These are phyloP conservation scores for Eucalyptus guilfoylei DNA, from an alignment of 345 rosid species.

Conservation along the genomic window DNA sequence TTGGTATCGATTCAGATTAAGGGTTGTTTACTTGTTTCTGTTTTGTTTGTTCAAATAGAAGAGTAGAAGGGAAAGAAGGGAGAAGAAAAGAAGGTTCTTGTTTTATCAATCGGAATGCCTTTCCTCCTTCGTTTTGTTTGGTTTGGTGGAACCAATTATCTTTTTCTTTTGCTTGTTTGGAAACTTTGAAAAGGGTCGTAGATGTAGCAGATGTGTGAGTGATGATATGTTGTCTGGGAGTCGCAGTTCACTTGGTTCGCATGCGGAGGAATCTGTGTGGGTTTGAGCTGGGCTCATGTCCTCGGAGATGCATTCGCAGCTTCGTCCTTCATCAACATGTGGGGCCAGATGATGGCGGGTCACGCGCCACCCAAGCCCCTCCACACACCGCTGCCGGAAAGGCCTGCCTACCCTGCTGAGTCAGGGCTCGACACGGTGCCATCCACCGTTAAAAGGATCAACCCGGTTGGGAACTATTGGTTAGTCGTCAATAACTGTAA, in stretches of 20 bases:
- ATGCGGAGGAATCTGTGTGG: slow-evolving; percentile 56
- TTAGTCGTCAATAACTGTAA: slow-evolving; percentile 1
- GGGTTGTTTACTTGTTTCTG: no score
- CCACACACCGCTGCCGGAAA: not conserved
- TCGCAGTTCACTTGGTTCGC: slow-evolving; percentile 56
- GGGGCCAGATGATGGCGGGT: slow-evolving; percentile 19
- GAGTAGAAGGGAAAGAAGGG: not conserved
- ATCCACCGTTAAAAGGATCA: slow-evolving; percentile 22
- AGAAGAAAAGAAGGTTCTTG: not conserved
- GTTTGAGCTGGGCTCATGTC: slow-evolving; percentile 78
- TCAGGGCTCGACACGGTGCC: not conserved
- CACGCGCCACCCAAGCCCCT: slow-evolving; percentile 5
- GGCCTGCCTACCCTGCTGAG: not conserved
- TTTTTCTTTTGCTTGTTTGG: not conserved
- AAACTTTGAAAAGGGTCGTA: not conserved
- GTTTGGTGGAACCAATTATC: not conserved
- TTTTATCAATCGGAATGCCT: not conserved
- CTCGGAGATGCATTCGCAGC: slow-evolving; percentile 60
- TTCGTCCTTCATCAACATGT: slow-evolving; percentile 34
- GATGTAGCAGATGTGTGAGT: not conserved
- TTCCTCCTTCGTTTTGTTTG: not conserved
- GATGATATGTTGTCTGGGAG: not conserved
- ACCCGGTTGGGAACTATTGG: slow-evolving; percentile 52
- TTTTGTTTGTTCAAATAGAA: not conserved
- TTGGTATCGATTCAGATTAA: no score